Conservation (phyloP, 2,329 filamentous ascomycete species). For the Chrysoporthe austroafricana region DNA sequence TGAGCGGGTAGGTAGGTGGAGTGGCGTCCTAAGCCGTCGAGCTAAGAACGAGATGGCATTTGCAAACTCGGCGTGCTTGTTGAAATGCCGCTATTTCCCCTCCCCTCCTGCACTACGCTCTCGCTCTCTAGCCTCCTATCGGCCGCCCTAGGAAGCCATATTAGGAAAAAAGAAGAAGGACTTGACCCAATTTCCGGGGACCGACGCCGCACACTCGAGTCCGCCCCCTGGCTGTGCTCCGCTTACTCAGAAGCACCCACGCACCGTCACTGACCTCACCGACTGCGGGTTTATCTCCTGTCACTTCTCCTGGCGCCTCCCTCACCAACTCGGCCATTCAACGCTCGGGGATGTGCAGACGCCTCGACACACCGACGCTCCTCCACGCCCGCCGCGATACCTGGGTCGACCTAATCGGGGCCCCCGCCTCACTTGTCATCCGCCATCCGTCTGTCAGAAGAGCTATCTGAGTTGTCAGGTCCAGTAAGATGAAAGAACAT, state of each 20-base stretch:
- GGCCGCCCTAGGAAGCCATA: neutral
- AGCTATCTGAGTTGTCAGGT: neutral
- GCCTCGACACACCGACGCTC: neutral
- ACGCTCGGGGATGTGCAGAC: neutral
- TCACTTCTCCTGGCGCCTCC: neutral
- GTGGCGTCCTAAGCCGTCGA: neutral
- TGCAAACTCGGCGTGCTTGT: neutral
- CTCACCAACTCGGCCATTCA: neutral
- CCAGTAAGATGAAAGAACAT: neutral
- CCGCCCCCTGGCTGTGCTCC: neutral
- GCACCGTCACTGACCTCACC: neutral
- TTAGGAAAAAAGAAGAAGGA: neutral
- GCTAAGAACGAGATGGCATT: neutral
- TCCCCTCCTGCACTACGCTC: neutral
- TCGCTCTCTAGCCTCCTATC: conserved; percentile 11
- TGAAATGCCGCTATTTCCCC: neutral
- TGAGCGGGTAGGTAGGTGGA: too few species aligned
- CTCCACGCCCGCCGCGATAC: neutral
- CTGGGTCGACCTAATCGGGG: neutral
- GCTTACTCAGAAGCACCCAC: neutral
- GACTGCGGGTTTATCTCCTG: neutral
- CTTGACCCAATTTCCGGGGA: neutral
- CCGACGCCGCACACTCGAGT: too few species aligned
- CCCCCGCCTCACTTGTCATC: neutral
- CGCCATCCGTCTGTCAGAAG: neutral